Conservation (phyloP, 1,284 basidiomycete species). For the Pseudozyma thailandica region DNA sequence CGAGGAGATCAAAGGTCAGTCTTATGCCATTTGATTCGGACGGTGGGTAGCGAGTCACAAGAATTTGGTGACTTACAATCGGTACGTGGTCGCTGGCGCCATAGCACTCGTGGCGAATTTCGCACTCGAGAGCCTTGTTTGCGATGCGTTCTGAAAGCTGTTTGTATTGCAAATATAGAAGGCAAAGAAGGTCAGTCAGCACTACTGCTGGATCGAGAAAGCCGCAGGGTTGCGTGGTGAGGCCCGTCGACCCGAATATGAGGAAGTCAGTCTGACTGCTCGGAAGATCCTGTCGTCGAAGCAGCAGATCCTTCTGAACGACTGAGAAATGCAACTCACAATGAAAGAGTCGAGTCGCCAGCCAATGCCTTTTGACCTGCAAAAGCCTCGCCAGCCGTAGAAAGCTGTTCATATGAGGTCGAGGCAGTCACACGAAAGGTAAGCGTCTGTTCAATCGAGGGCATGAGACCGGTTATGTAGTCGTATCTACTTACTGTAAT, state of each 20-base stretch:
- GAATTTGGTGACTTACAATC: constrained; percentile 72
- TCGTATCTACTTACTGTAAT: constrained; percentile 72
- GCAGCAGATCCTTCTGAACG: no score
- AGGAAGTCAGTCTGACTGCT: no score
- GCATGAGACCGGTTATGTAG: neutral
- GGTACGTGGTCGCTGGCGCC: constrained; percentile 83
- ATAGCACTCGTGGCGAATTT: constrained; percentile 83
- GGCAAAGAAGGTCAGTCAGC: neutral
- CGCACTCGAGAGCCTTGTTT: constrained; percentile 77
- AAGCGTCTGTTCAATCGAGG: neutral
- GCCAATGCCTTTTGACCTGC: constrained; percentile 81
- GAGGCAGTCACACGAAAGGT: neutral
- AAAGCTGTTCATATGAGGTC: constrained; percentile 72
- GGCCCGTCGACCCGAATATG: no score
- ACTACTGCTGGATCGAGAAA: no score
- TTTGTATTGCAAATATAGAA: neutral
- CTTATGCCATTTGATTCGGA: no score
- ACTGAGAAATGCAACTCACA: no score
- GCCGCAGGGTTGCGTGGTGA: no score
- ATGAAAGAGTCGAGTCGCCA: constrained; percentile 83
- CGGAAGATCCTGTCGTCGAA: no score
- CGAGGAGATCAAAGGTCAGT: neutral
- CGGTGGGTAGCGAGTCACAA: no score
- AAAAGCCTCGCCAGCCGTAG: constrained; percentile 85
- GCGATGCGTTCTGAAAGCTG: constrained; percentile 72